A percentile compares a stretch with the other conserved stretches of the same genome.
phyloP scores from a whole-genome alignment of 2,329 filamentous ascomycete genomes.

The Iodosphaeria phyllophila region DNA sequence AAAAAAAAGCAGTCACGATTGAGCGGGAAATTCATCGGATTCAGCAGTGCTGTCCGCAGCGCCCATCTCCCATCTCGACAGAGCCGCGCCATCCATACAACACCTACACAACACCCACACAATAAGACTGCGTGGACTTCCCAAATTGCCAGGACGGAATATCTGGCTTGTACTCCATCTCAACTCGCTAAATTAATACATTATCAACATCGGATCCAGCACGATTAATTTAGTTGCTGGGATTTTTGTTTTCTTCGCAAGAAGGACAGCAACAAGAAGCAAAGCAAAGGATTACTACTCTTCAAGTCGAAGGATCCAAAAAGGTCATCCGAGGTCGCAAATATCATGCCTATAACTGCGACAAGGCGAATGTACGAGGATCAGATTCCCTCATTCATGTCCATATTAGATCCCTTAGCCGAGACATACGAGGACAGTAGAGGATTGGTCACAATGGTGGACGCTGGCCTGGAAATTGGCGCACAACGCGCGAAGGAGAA shows the following conservation, averaged over 20 bases:
- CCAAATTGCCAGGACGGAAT: neutral
- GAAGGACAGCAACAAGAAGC: neutral
- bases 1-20: no score
- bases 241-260: neutral
- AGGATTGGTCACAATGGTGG: conserved; percentile 32
- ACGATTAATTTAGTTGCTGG: conserved; percentile 1
- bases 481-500: conserved; percentile 20
- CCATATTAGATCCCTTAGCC: conserved; percentile 49
- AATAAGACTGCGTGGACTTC: neutral
- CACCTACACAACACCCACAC: no score
- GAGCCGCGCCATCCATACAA: no score
- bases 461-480: conserved; percentile 34
- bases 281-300: conserved; percentile 1
- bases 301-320: conserved; percentile 1
- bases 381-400: conserved; percentile 60
- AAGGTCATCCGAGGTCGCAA: conserved; percentile 8
- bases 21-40: no score
- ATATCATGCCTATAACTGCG: conserved; percentile 44
- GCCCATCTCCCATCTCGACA: no score
- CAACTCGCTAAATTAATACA: conserved; percentile 1
- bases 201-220: conserved; percentile 2
- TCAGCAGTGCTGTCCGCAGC: no score
- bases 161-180: neutral
- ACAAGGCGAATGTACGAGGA: conserved; percentile 45
- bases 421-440: conserved; percentile 30